These are phyloP conservation scores for Malassezia dermatis DNA, from an alignment of 1,284 basidiomycete species.

Conservation along the genomic window DNA sequence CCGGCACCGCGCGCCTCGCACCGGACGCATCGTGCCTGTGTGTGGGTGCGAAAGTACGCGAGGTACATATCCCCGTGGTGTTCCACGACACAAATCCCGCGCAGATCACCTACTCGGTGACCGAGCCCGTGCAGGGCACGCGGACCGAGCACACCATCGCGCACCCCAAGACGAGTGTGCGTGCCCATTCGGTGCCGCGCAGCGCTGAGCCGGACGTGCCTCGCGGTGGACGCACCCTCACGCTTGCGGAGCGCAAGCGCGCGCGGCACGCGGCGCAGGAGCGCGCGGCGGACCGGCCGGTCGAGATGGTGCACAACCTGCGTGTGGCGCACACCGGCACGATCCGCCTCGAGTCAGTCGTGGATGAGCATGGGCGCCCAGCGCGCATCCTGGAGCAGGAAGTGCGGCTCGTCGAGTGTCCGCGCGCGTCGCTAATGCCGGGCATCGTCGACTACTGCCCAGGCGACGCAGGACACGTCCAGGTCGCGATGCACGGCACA, in stretches of 20 bases:
- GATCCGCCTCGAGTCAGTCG: constrained; percentile 34
- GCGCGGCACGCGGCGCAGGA: constrained; percentile 6
- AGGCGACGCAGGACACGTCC: constrained; percentile 28
- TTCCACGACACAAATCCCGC: constrained; percentile 81
- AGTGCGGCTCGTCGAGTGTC: constrained; percentile 39
- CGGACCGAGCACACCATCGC: constrained; percentile 57
- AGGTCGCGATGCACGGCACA: constrained; percentile 31
- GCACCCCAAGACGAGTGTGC: constrained; percentile 1
- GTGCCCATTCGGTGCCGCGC: background rate
- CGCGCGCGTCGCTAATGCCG: constrained; percentile 27
- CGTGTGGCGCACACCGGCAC: constrained; percentile 28
- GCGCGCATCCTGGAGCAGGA: constrained; percentile 29
- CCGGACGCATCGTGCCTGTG: constrained; percentile 57
- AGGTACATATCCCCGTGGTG: constrained; percentile 64
- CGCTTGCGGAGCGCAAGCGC: constrained; percentile 14
- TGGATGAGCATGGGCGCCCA: constrained; percentile 34
- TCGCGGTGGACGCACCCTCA: background rate
- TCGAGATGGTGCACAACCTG: constrained; percentile 29
- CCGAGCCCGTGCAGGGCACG: constrained; percentile 56
- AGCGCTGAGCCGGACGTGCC: constrained; percentile 15
- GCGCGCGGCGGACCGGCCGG: background rate
- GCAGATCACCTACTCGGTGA: constrained; percentile 64
- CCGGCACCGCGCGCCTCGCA: constrained; percentile 67
- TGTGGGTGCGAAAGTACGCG: constrained; percentile 54
- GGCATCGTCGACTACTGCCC: constrained; percentile 27